phyloP scores from a whole-genome alignment of 768 basidiomycete species.

The Tulasnella sp. region DNA sequence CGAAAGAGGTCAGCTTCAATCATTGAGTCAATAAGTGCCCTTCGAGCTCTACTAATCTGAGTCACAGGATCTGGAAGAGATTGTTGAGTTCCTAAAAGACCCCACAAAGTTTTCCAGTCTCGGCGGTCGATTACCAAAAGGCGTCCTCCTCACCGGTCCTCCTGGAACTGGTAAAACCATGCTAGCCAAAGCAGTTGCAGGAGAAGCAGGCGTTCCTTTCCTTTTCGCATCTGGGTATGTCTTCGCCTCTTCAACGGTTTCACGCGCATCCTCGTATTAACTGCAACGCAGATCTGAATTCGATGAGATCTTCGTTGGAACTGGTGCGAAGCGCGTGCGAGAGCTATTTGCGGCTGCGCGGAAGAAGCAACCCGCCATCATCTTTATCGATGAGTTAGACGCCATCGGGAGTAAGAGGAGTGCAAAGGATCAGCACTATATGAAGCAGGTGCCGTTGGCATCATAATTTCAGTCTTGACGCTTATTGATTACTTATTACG shows the following conservation, averaged over 20 bases:
- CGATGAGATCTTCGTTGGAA: constrained; percentile 94
- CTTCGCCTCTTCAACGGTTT: too few species aligned
- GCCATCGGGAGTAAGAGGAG: constrained; percentile 86
- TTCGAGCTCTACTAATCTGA: constrained; percentile 15
- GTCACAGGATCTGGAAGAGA: constrained; percentile 75
- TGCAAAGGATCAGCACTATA: constrained; percentile 61
- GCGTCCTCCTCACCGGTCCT: constrained; percentile 73
- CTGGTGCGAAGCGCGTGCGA: constrained; percentile 84
- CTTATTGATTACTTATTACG: background rate
- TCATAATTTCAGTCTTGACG: background rate
- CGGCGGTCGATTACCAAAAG: constrained; percentile 91
- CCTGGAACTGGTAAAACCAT: constrained; percentile 97
- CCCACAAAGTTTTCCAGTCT: constrained; percentile 81
- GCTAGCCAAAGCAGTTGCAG: constrained; percentile 93
- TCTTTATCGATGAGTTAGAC: constrained; percentile 96
- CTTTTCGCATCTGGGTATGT: constrained; percentile 85
- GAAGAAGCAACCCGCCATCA: constrained; percentile 91
- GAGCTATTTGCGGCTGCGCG: constrained; percentile 90
- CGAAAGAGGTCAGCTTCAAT: constrained; percentile 60
- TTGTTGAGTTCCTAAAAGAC: constrained; percentile 91
- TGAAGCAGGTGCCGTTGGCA: constrained; percentile 48
- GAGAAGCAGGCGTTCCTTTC: constrained; percentile 96
- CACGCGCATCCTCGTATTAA: too few species aligned
- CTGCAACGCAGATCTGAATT: constrained; percentile 60
- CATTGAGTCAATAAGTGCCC: background rate